Conservation (phyloP, 2,329 filamentous ascomycete genomes). For the Trichoderma koningiopsis region DNA sequence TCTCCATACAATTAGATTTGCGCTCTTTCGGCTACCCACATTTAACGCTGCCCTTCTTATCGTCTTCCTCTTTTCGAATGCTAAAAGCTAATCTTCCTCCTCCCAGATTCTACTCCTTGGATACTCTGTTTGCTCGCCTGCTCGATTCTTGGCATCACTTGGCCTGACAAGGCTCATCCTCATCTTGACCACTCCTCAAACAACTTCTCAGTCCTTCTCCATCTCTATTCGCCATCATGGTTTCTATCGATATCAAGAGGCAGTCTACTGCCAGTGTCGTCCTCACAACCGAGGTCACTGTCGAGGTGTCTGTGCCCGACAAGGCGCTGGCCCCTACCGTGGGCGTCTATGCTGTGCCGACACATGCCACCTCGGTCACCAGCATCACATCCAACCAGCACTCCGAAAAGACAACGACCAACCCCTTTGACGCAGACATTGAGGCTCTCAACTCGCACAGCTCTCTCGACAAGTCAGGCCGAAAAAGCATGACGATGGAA, state of each 20-base stretch:
- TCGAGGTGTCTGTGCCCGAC: slow-evolving; percentile 24
- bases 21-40: background rate
- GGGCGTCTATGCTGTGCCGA: slow-evolving; percentile 30
- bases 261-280: slow-evolving; percentile 16
- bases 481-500: slow-evolving; percentile 33
- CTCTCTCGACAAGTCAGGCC: slow-evolving; percentile 39
- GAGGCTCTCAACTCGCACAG: slow-evolving; percentile 53
- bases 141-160: background rate
- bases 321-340: slow-evolving; percentile 34
- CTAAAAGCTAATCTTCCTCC: background rate
- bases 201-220: background rate
- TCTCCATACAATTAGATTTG: background rate
- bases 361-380: slow-evolving; percentile 33
- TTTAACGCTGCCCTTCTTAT: background rate
- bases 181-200: background rate
- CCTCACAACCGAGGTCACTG: slow-evolving; percentile 15
- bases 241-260: slow-evolving; percentile 9
- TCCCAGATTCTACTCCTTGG: background rate
- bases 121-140: background rate
- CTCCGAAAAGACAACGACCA: slow-evolving; percentile 43
- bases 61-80: background rate
- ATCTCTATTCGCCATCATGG: background rate
- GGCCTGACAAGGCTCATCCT: background rate
- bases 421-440: slow-evolving; percentile 61
- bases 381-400: slow-evolving; percentile 50